Evolutionary conservation across 116 monocot genomes (phyloP).

Genomic region (Cymodocea nodosa): DNA sequence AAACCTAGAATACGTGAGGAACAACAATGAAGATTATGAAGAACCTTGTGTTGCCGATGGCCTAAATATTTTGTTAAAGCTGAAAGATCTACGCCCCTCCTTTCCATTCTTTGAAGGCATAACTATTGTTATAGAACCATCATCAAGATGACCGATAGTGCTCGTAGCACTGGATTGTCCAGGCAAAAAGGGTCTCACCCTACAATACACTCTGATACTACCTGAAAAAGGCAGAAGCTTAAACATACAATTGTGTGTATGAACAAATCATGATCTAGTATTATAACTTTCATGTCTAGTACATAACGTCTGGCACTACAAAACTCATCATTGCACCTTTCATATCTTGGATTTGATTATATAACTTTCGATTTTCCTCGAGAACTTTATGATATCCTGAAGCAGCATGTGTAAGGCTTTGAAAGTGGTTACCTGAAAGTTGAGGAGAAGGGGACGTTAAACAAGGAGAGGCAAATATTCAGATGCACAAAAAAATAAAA

Average conservation of each 20-base stretch:
- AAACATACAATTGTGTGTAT: not conserved
- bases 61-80: constrained; percentile 90
- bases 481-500: not conserved
- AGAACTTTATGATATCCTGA: constrained; percentile 89
- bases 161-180: constrained; percentile 46
- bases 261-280: not conserved
- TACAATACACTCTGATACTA: constrained; percentile 92
- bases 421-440: constrained; percentile 52
- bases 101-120: constrained; percentile 78
- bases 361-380: constrained; percentile 78
- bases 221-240: constrained; percentile 30
- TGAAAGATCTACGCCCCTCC: constrained; percentile 64
- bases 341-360: constrained; percentile 96
- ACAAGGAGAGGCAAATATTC: not conserved
- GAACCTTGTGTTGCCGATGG: constrained; percentile 71
- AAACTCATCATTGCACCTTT: constrained; percentile 33
- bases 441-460: not conserved
- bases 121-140: constrained; percentile 64
- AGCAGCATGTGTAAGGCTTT: constrained; percentile 66
- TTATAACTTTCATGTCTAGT: not conserved
- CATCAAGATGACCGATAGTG: constrained; percentile 66
- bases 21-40: not conserved
- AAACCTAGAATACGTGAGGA: not conserved
- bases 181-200: constrained; percentile 84
- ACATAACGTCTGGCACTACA: not conserved